These are phyloP conservation scores for Hypoxylon trugodes DNA, from an alignment of 495 filamentous ascomycete species.

Conservation along the genomic window DNA sequence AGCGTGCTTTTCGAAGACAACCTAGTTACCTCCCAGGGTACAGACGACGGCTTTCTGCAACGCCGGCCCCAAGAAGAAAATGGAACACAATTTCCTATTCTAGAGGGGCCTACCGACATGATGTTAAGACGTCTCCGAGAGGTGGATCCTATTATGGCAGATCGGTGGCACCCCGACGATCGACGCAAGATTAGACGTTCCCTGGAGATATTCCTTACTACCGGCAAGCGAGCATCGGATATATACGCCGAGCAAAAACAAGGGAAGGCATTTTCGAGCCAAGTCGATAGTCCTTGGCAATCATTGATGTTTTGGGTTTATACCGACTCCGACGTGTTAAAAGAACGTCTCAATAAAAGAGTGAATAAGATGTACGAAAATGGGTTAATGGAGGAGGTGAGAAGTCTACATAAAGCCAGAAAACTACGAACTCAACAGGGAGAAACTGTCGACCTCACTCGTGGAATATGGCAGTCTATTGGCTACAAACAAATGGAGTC, in stretches of 20 bases:
- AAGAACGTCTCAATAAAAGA: slow-evolving; percentile 73
- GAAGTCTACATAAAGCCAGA: slow-evolving; percentile 65
- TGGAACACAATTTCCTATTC: slow-evolving; percentile 69
- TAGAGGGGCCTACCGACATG: slow-evolving; percentile 71
- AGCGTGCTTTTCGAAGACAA: slow-evolving; percentile 79
- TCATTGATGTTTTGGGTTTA: slow-evolving; percentile 88
- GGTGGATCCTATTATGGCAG: slow-evolving; percentile 90
- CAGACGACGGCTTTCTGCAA: slow-evolving; percentile 31
- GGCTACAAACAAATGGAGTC: slow-evolving; percentile 89
- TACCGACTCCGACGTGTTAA: slow-evolving; percentile 69
- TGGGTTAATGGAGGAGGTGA: slow-evolving; percentile 75
- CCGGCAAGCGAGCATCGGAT: slow-evolving; percentile 82
- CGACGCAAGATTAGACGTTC: slow-evolving; percentile 87
- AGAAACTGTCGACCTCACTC: slow-evolving; percentile 68
- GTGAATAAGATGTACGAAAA: slow-evolving; percentile 82
- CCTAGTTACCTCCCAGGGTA: slow-evolving; percentile 53
- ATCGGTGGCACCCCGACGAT: slow-evolving; percentile 93
- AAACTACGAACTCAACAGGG: slow-evolving; percentile 57
- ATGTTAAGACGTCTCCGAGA: slow-evolving; percentile 75
- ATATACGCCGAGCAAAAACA: slow-evolving; percentile 80
- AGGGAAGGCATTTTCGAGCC: slow-evolving; percentile 31
- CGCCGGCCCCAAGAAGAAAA: slow-evolving; percentile 45
- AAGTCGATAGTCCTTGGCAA: slow-evolving; percentile 60
- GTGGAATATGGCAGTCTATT: slow-evolving; percentile 95
- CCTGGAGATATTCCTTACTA: slow-evolving; percentile 85